Base-by-base conservation (phyloP, 495 filamentous ascomycete species). In the Daldinia loculata region DNA sequence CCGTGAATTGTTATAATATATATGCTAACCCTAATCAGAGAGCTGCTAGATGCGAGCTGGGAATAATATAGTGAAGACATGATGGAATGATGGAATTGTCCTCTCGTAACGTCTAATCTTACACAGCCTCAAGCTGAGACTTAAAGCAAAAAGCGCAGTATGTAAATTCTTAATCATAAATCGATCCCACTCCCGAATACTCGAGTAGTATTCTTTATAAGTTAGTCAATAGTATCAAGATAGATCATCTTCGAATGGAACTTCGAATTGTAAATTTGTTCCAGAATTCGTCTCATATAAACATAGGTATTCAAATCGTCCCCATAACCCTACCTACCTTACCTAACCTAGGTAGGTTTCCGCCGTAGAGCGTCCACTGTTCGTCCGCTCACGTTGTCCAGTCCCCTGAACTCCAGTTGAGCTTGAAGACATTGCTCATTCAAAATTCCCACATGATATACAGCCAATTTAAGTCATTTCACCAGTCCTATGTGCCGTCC, bases 321-420 rank as follows among this genome's bases (percentile, higher is more conserved):
- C 55, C 50, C 43, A 72, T 57, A 59, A 39, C 56, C 61, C 34
- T 43, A 58, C 9, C 27, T 29, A 29, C 9, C 27, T 29, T 6
- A 29, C 27, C 6, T 34, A 34, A 4, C 9, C 4, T 14, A 14
- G 11, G 11, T 14, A 4, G 34, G 12, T 14, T 24, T 66, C 63
- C 17, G 65, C 50, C 56, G 51, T 57, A 51, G 56, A 72, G 50
- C 56, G 34, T 34, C 26, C 38, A 30, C 52, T 27, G 26, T 30
- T 48, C 15, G 26, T 36, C 55, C 32, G 32, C 32, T 34, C 56
- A 24, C 17, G 27, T 41, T 51, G 39, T 55, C 66, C 34, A 69
- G 9, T 7, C 34, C 41, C 64, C 51, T 6, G 26, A 69, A 73
- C 70, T 57, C 70, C 70, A 41, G 22, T 30, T 53, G 51, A 53